These are phyloP conservation scores for Agapanthus africanus DNA, from an alignment of 106 monocot species.

Conservation along the genomic window DNA sequence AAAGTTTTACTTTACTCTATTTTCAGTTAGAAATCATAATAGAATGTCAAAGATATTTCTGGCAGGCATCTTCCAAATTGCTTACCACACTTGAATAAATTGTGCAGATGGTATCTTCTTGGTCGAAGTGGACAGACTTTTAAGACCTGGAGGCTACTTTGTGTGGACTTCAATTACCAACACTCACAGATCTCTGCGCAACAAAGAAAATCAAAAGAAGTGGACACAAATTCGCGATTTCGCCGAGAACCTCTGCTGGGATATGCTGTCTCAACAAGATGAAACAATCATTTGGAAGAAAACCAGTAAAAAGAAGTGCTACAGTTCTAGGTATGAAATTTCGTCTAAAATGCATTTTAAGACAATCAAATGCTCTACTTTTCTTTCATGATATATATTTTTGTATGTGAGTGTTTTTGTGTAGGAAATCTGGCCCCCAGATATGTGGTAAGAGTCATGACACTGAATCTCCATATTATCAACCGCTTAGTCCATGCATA, in stretches of 20 bases:
- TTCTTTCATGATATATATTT: background rate
- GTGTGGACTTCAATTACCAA: constrained; percentile 80
- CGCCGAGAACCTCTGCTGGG: constrained; percentile 82
- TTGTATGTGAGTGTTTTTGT: background rate
- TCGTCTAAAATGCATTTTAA: background rate
- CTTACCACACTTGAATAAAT: background rate
- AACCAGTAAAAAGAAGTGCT: constrained; percentile 61
- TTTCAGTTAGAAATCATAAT: no score
- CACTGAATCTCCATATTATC: constrained; percentile 76
- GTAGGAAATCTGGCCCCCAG: constrained; percentile 66
- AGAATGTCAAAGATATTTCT: no score
- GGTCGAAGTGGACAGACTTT: constrained; percentile 82
- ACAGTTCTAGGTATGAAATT: constrained; percentile 64
- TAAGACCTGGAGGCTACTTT: constrained; percentile 91
- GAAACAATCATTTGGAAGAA: constrained; percentile 97
- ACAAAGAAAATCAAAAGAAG: constrained; percentile 73
- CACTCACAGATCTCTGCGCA: constrained; percentile 47
- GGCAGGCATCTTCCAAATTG: background rate
- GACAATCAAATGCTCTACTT: background rate
- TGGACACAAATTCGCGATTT: constrained; percentile 46
- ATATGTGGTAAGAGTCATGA: constrained; percentile 64
- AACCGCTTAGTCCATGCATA: constrained; percentile 65
- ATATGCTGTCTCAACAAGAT: constrained; percentile 84
- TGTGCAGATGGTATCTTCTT: constrained; percentile 76
- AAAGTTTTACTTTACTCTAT: background rate